Base-by-base conservation (phyloP, 148 eudicot genomes). In the Vaccinium macrocarpon region DNA sequence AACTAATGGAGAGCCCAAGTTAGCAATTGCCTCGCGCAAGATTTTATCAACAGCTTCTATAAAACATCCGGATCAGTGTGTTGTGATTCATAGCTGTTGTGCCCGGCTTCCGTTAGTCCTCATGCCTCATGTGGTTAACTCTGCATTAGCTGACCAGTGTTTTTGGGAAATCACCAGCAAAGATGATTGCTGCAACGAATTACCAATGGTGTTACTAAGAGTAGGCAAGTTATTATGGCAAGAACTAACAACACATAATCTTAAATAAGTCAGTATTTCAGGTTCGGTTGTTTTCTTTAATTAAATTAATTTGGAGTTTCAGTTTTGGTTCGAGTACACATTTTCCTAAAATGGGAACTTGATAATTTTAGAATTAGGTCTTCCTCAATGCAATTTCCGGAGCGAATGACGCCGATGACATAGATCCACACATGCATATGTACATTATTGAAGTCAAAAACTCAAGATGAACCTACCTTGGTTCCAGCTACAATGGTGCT, bases 401-500 rank as follows among this genome's bases (percentile, higher is more conserved):
- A 25, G 38, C 7, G 25, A 66, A 68, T 68, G n/a, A 62, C 8
- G 70, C 9, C 8, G 29, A 23, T 62, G 70, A 8, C 64, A 49
- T 8, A 25, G 1, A 15, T 48, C n/a, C 48, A n/a, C 16, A 13
- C 46, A 1, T 15, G 38, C 5, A 15, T 25, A 9, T 15, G 23
- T 64, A 64, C 70, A 2, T 50, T 32, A 38, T 14, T 23, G 16
- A 76, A 77, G 51, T 50, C 8, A 27, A 46, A 19, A 19, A 5
- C 14, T 35, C 9, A 25, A 29, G 21, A 78, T 82, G 27, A 48
- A 76, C 89, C 76, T 38, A 96, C 99, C 97, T 91, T 88, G 82
- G 99, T 93, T 89, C 98, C 99, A 89, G 93, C 98, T 77, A 93
- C 92, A 86, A 93, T 88, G 82, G 90, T 87, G 81, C 89, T 94